phyloP scores from a whole-genome alignment of 2,329 filamentous ascomycete species.

The Fusarium citri region DNA sequence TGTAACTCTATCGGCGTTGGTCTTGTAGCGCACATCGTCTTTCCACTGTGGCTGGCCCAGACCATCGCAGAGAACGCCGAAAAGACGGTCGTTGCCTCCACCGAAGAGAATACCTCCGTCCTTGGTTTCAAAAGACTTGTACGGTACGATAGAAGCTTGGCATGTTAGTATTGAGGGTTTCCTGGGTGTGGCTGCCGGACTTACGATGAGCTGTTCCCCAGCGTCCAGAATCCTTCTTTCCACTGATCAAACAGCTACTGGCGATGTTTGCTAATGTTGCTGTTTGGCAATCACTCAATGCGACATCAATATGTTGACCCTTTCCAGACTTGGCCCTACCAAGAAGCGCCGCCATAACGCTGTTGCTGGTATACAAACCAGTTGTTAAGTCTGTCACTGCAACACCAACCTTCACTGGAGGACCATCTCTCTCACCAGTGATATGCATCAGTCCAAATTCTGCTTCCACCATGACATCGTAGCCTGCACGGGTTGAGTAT shows the following conservation, averaged over 20 bases:
- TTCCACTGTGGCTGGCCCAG: conserved; percentile 71
- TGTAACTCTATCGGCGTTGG: conserved; percentile 72
- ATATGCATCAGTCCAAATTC: conserved; percentile 99
- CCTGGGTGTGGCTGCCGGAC: conserved; percentile 34
- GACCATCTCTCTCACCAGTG: conserved; percentile 86
- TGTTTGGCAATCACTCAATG: conserved; percentile 93
- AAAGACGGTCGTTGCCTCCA: conserved; percentile 78
- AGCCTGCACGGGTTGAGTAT: conserved; percentile 86
- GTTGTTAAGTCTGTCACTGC: conserved; percentile 97
- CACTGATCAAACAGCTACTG: conserved; percentile 89
- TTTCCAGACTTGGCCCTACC: conserved; percentile 77
- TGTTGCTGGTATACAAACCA: conserved; percentile 93
- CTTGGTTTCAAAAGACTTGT: conserved; percentile 82
- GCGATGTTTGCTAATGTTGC: conserved; percentile 96
- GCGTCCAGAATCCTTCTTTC: conserved; percentile 85
- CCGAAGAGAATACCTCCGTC: conserved; percentile 78
- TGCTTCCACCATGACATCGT: conserved; percentile 99
- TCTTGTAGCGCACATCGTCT: conserved; percentile 67
- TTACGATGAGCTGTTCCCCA: conserved; percentile 97
- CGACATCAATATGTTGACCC: conserved; percentile 93
- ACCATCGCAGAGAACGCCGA: conserved; percentile 71
- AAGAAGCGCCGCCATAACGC: conserved; percentile 94
- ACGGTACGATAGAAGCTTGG: conserved; percentile 93
- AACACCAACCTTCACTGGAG: conserved; percentile 96
- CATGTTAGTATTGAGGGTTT: neutral